These are phyloP conservation scores for Laetiporus sulphureus DNA, from an alignment of 1,284 basidiomycete genomes.

Conservation along the genomic window DNA sequence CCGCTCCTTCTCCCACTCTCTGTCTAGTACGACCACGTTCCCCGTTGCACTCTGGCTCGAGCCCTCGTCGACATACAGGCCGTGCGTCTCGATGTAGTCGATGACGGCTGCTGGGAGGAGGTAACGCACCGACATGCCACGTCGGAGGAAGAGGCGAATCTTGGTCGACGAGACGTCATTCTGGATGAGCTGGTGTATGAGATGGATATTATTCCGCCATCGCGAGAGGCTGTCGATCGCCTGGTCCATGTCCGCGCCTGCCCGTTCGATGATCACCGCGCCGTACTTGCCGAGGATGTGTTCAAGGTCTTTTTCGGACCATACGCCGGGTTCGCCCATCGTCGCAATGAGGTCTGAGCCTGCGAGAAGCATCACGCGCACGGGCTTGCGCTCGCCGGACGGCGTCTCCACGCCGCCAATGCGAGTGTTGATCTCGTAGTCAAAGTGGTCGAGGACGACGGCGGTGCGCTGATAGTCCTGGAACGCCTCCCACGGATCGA, in stretches of 20 bases:
- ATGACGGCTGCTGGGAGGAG: slow-evolving; percentile 89
- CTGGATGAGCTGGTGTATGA: slow-evolving; percentile 95
- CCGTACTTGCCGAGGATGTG: slow-evolving; percentile 95
- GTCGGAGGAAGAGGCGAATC: slow-evolving; percentile 83
- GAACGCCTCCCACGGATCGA: slow-evolving; percentile 95
- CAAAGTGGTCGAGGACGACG: slow-evolving; percentile 93
- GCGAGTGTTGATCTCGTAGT: slow-evolving; percentile 85
- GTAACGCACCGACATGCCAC: slow-evolving; percentile 93
- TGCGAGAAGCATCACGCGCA: slow-evolving; percentile 89
- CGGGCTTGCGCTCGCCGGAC: slow-evolving; percentile 57
- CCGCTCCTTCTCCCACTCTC: slow-evolving; percentile 37
- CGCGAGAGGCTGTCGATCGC: slow-evolving; percentile 70
- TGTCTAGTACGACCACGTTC: slow-evolving; percentile 19
- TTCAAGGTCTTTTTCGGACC: slow-evolving; percentile 93
- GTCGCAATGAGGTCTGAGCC: slow-evolving; percentile 97
- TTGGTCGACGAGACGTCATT: slow-evolving; percentile 98
- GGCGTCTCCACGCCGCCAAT: slow-evolving; percentile 64
- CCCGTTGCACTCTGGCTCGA: slow-evolving; percentile 18
- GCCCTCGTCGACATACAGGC: slow-evolving; percentile 65
- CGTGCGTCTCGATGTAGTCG: slow-evolving; percentile 87
- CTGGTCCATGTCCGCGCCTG: slow-evolving; percentile 87
- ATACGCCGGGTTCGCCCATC: slow-evolving; percentile 98
- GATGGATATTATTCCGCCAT: slow-evolving; percentile 87
- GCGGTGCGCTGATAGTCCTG: slow-evolving; percentile 94
- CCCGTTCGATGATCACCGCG: slow-evolving; percentile 91